These are phyloP conservation scores for Neoarthrinium moseri DNA, from an alignment of 2,329 filamentous ascomycete species.

Conservation along the genomic window DNA sequence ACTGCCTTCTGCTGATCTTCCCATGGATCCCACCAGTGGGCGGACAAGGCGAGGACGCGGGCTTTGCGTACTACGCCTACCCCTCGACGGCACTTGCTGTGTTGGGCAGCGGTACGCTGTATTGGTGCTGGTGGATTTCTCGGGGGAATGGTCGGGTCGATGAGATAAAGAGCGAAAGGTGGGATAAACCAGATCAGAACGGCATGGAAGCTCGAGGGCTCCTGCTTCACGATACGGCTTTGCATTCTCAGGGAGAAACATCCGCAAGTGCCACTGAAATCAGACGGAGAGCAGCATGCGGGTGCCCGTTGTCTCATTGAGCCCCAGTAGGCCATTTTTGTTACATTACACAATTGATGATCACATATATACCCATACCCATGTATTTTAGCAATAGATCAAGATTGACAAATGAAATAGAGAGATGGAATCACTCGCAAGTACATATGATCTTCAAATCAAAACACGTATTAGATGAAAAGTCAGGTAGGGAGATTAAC, in stretches of 20 bases:
- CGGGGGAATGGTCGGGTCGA: slow-evolving; percentile 1
- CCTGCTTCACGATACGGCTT: slow-evolving; percentile 1
- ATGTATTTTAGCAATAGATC: no score
- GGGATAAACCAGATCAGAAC: neutral
- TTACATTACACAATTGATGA: no score
- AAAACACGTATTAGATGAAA: no score
- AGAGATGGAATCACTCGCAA: no score
- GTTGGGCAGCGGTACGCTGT: slow-evolving; percentile 29
- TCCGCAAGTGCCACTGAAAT: neutral
- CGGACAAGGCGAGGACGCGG: slow-evolving; percentile 11
- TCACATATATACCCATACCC: no score
- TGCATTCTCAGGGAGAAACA: neutral
- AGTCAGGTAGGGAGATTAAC: no score
- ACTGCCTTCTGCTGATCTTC: slow-evolving; percentile 31
- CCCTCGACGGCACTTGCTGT: slow-evolving; percentile 32
- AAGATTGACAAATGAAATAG: no score
- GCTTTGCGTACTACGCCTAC: slow-evolving; percentile 35
- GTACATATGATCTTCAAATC: no score
- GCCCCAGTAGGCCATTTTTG: no score
- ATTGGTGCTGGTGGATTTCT: slow-evolving; percentile 34
- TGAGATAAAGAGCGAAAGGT: neutral
- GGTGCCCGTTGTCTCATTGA: no score
- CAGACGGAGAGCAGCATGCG: neutral
- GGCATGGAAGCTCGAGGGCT: neutral
- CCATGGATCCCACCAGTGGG: slow-evolving; percentile 34